Base-by-base conservation (phyloP, 2,329 filamentous ascomycete genomes). In the Sclerotinia trifoliorum region DNA sequence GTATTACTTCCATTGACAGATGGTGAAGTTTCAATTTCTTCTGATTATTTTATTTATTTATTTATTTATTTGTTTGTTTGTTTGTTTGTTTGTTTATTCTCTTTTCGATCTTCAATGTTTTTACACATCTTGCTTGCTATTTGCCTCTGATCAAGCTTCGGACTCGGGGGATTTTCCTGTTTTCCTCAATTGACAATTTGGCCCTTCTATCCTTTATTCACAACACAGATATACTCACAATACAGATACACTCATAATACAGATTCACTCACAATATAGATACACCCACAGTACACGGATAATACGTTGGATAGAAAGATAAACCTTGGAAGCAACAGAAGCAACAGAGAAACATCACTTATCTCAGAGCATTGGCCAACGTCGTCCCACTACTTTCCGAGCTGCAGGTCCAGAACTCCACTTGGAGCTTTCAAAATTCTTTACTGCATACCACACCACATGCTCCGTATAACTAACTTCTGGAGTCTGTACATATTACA, bases 401-500 rank as follows among this genome's bases (percentile, higher is more conserved):
- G 35, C 58, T 60, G 32, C 32, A 65, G 35, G 62, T 56, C 32
- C 49, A 55, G 44, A 65, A 32, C 42, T 65, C 49, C 35, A 65
- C 62, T 55, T 35, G 49, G 39, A 65, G 35, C 51, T 55, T n/a
- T 32, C 15, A 5, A 11, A 19, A 24, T 54, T 19, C 32, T 2
- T 52, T 39, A 42, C 61, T 21, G 49, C 26, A 52, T 29, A 32
- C 35, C 24, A 65, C n/a, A 29, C 35, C 6, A 29, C 13, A 44
- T n/a, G n/a, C n/a, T n/a, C n/a, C n/a, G n/a, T 42, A 42, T 42
- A 42, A 15, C 2, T 39, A 39, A 35, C 35, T 10, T 10, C 35
- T 35, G 35, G 35, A 39, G 39, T 29, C 21, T n/a, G 51, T 29
- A 29, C n/a, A 44, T 21, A 60, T 46, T 46, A 60, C 56, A 29